Conservation (phyloP, 2,329 filamentous ascomycete genomes). For the Chaetomium sp. region DNA sequence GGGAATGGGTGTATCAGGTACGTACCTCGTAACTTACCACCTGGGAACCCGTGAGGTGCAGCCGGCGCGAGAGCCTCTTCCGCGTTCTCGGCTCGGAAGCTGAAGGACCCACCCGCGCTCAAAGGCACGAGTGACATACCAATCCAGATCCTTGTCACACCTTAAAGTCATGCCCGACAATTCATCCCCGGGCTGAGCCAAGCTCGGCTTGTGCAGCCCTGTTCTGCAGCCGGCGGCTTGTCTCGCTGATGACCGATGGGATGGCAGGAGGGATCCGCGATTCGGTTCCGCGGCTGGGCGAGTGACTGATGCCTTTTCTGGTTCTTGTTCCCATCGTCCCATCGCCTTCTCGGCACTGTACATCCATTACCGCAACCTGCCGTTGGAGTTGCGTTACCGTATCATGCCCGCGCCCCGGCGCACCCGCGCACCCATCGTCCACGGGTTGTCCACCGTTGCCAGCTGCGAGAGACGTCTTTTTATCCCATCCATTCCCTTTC, state of each 20-base stretch:
- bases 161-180: constrained; percentile 22
- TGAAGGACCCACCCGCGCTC: constrained; percentile 3
- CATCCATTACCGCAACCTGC: constrained; percentile 3
- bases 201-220: constrained; percentile 9
- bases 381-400: background rate
- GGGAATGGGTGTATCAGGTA: constrained; percentile 11
- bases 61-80: constrained; percentile 24
- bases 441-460: constrained; percentile 4
- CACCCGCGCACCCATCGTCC: background rate
- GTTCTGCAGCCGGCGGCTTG: constrained; percentile 7
- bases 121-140: constrained; percentile 1
- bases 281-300: constrained; percentile 9
- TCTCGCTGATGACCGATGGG: constrained; percentile 16
- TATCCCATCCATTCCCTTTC: constrained; percentile 16
- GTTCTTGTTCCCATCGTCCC: background rate
- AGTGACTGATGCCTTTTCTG: constrained; percentile 7
- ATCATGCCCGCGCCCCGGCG: background rate
- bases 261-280: constrained; percentile 21
- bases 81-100: constrained; percentile 23
- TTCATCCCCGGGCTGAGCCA: constrained; percentile 13
- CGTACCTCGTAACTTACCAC: constrained; percentile 9
- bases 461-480: constrained; percentile 2
- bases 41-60: background rate
- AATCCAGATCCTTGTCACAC: constrained; percentile 25
- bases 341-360: constrained; percentile 11